Conservation (phyloP, 2,329 filamentous ascomycete genomes). For the Knoxdaviesia capensis region DNA sequence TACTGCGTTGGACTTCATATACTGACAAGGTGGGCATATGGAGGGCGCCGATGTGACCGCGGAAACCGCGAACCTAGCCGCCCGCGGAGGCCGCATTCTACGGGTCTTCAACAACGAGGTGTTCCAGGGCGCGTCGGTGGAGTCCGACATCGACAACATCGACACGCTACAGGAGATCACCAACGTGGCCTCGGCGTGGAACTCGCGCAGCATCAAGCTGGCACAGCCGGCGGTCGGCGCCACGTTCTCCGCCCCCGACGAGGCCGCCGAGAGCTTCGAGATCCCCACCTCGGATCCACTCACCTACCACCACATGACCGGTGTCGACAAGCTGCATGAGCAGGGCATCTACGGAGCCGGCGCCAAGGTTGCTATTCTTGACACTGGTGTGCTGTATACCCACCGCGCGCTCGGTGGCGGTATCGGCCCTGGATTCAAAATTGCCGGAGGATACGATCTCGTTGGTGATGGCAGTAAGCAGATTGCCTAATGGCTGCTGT, state of each 20-base stretch:
- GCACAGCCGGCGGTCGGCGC: not conserved
- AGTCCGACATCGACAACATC: conserved; percentile 10
- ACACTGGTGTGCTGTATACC: conserved; percentile 7
- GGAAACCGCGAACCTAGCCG: too few relatives aligned
- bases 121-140: too few relatives aligned
- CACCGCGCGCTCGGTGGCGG: conserved; percentile 14
- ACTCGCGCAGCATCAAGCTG: conserved; percentile 3
- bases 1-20: too few relatives aligned
- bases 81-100: too few relatives aligned
- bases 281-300: not conserved
- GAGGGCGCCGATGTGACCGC: too few relatives aligned
- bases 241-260: not conserved
- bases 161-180: conserved; percentile 13
- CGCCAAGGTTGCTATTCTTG: conserved; percentile 16
- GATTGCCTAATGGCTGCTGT: too few relatives aligned
- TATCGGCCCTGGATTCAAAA: conserved; percentile 16
- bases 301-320: conserved; percentile 17
- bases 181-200: conserved; percentile 17
- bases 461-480: too few relatives aligned
- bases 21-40: too few relatives aligned
- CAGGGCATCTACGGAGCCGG: conserved; percentile 16
- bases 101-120: too few relatives aligned
- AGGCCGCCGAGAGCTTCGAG: not conserved
- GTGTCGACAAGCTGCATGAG: conserved; percentile 15
- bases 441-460: conserved; percentile 3